Evolutionary conservation across 2,329 filamentous ascomycete genomes (phyloP).

Genomic region (Didymella pinodella): DNA sequence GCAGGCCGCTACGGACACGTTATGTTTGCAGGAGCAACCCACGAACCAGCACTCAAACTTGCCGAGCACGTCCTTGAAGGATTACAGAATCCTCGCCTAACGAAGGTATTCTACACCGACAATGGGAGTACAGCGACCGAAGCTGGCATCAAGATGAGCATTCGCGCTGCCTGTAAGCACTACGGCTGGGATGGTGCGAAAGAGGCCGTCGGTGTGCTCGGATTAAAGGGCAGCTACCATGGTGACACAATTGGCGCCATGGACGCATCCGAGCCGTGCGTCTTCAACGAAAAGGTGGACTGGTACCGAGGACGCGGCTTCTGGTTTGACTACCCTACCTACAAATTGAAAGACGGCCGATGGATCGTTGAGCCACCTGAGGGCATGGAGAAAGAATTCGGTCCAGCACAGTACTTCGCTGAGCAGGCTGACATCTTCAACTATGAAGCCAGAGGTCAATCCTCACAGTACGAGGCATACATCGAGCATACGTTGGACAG

Average conservation of each 20-base stretch:
- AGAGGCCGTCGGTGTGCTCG: conserved; percentile 71
- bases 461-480: conserved; percentile 64
- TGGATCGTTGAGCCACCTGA: conserved; percentile 71
- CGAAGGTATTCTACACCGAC: conserved; percentile 81
- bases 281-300: conserved; percentile 82
- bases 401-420: conserved; percentile 48
- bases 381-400: conserved; percentile 58
- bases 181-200: conserved; percentile 70
- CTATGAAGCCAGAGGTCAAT: conserved; percentile 50
- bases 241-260: conserved; percentile 89
- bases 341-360: conserved; percentile 69
- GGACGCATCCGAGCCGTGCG: conserved; percentile 81
- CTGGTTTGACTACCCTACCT: conserved; percentile 81
- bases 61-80: conserved; percentile 69
- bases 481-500: conserved; percentile 64
- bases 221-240: conserved; percentile 82
- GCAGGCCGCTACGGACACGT: conserved; percentile 86
- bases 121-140: conserved; percentile 86
- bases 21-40: conserved; percentile 84
- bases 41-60: conserved; percentile 76
- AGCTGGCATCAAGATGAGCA: conserved; percentile 84
- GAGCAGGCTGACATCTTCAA: conserved; percentile 48
- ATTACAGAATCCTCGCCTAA: conserved; percentile 69
- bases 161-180: conserved; percentile 71
- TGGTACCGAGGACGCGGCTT: conserved; percentile 82